A percentile compares a stretch with the other conserved stretches of the same genome.
Conservation (phyloP, 2,329 filamentous ascomycete genomes). For the Alternaria burnsii region DNA sequence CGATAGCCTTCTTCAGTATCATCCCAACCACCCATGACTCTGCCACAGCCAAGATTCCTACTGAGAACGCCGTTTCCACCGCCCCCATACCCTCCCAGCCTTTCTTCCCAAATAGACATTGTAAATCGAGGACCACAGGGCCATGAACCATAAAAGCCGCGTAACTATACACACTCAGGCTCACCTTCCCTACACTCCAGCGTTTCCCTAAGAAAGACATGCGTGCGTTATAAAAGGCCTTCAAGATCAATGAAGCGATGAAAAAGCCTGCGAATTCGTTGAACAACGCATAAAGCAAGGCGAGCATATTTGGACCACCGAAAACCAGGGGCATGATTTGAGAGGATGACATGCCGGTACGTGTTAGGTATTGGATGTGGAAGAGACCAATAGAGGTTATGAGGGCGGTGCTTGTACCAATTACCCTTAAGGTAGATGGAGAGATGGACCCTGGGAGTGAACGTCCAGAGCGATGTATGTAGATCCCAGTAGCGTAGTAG, state of each 20-base stretch:
- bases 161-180: not conserved
- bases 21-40: conserved; percentile 20
- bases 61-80: conserved; percentile 16
- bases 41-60: conserved; percentile 14
- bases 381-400: not conserved
- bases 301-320: not conserved
- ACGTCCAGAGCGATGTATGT: not conserved
- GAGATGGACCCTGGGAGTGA: not conserved
- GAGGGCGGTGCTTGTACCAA: not conserved
- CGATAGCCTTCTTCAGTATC: conserved; percentile 12
- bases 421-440: not conserved
- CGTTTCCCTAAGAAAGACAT: not conserved
- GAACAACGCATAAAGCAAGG: not conserved
- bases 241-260: not conserved
- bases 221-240: not conserved
- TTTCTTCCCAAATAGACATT: not conserved
- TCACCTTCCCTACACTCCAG: not conserved
- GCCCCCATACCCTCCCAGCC: not conserved
- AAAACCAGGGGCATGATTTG: not conserved
- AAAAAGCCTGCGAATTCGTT: not conserved
- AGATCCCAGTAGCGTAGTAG: conserved; percentile 17
- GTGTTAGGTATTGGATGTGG: not conserved
- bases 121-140: not conserved
- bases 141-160: not conserved
- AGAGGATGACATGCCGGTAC: not conserved